These are phyloP conservation scores for Cercospora canescens DNA, from an alignment of 2,329 filamentous ascomycete genomes.

Conservation along the genomic window DNA sequence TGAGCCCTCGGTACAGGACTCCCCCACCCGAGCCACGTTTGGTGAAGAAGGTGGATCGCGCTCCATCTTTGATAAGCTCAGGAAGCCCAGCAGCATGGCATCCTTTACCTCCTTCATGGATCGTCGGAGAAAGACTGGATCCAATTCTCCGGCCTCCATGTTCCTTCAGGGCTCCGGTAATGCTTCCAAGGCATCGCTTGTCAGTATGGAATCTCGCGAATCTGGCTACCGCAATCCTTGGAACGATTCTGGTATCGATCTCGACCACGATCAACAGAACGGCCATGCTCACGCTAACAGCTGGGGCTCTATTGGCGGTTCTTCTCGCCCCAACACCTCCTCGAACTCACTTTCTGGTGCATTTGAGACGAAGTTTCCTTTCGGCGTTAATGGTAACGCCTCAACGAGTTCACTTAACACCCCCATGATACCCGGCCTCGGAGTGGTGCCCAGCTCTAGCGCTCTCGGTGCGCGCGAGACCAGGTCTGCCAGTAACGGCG, in stretches of 20 bases:
- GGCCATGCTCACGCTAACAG: constrained; percentile 45
- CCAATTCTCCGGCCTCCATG: constrained; percentile 69
- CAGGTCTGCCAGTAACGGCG: constrained; percentile 28
- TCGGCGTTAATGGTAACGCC: constrained; percentile 50
- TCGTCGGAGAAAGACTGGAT: constrained; percentile 89
- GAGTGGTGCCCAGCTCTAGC: constrained; percentile 29
- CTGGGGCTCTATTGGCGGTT: constrained; percentile 44
- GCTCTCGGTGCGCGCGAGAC: constrained; percentile 18
- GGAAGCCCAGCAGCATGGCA: constrained; percentile 92
- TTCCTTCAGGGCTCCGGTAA: constrained; percentile 86
- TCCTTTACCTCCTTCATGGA: constrained; percentile 96
- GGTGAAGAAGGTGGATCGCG: constrained; percentile 73
- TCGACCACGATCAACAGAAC: constrained; percentile 71
- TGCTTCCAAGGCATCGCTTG: constrained; percentile 92
- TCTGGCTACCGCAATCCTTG: constrained; percentile 96
- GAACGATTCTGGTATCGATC: constrained; percentile 96
- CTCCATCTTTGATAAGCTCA: constrained; percentile 85
- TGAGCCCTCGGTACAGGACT: constrained; percentile 77
- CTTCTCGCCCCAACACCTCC: constrained; percentile 64
- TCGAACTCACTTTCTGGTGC: constrained; percentile 63
- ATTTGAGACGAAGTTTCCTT: constrained; percentile 66
- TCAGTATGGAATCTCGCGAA: constrained; percentile 92
- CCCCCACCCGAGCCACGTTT: constrained; percentile 84
- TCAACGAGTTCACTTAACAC: constrained; percentile 41
- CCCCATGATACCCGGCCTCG: constrained; percentile 40